A percentile compares a stretch with the other conserved stretches of the same genome.
These are phyloP conservation scores for Limonium bicolor DNA, from an alignment of 148 eudicot species.

Conservation along the genomic window DNA sequence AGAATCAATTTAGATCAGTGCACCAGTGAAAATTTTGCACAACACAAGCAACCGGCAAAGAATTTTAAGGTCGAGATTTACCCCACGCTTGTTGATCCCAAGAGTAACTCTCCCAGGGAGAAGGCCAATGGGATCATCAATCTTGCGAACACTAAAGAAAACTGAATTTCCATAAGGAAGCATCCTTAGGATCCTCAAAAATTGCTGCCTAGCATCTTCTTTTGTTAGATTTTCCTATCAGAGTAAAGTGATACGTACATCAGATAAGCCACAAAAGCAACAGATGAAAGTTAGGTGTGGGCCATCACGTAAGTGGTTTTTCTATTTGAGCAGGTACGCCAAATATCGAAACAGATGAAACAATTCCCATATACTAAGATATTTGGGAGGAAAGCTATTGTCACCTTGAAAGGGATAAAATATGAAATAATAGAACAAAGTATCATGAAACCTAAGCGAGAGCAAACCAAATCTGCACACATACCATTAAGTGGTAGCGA, in stretches of 20 bases:
- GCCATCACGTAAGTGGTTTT: too few species aligned
- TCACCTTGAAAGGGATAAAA: too few species aligned
- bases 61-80: slow-evolving; percentile 11
- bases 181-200: slow-evolving; percentile 66
- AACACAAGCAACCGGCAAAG: background rate
- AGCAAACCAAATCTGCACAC: too few species aligned
- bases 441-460: too few species aligned
- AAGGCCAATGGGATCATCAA: slow-evolving; percentile 99
- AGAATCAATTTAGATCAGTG: background rate
- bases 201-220: slow-evolving; percentile 97
- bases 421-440: too few species aligned
- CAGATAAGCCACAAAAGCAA: background rate
- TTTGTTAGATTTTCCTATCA: slow-evolving; percentile 75
- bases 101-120: slow-evolving; percentile 80
- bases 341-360: too few species aligned
- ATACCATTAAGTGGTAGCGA: slow-evolving; percentile 78
- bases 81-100: slow-evolving; percentile 99
- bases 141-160: slow-evolving; percentile 93
- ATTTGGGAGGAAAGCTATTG: too few species aligned
- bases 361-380: too few species aligned
- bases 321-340: too few species aligned
- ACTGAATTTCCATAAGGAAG: slow-evolving; percentile 97
- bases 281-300: background rate
- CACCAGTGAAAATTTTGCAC: background rate
- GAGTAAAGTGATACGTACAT: background rate